These are phyloP conservation scores for Xylaria sp. DNA, from an alignment of 2,329 filamentous ascomycete genomes.

Conservation along the genomic window DNA sequence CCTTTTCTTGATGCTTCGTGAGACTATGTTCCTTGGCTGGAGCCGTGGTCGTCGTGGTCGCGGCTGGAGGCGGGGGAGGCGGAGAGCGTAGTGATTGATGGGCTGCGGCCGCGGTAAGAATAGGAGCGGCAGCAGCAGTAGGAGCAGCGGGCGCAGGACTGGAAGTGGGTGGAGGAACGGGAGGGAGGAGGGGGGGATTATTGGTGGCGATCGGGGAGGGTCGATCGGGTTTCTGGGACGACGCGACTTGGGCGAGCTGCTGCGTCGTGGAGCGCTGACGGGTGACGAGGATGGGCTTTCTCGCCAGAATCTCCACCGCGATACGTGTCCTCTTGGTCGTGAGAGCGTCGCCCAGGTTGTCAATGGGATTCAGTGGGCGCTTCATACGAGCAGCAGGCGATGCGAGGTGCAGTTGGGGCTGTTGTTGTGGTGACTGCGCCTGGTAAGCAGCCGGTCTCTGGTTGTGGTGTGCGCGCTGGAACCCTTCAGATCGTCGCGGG, in stretches of 20 bases:
- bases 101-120: slow-evolving; percentile 29
- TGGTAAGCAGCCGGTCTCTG: slow-evolving; percentile 34
- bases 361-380: slow-evolving; percentile 59
- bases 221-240: slow-evolving; percentile 40
- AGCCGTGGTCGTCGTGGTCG: slow-evolving; percentile 35
- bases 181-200: slow-evolving; percentile 32
- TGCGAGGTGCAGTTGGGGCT: slow-evolving; percentile 6
- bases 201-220: slow-evolving; percentile 40
- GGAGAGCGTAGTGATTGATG: slow-evolving; percentile 26
- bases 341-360: slow-evolving; percentile 58
- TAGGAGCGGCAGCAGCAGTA: slow-evolving; percentile 36
- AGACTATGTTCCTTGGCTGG: slow-evolving; percentile 45
- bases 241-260: slow-evolving; percentile 40
- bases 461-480: slow-evolving; percentile 41
- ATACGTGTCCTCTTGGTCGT: slow-evolving; percentile 64
- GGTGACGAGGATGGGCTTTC: slow-evolving; percentile 47
- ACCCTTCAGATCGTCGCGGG: slow-evolving; percentile 47
- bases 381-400: slow-evolving; percentile 57
- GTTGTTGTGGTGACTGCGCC: slow-evolving; percentile 23
- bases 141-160: slow-evolving; percentile 24
- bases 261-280: slow-evolving; percentile 39
- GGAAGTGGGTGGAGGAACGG: slow-evolving; percentile 39
- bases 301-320: slow-evolving; percentile 62
- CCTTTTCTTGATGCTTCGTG: slow-evolving; percentile 67
- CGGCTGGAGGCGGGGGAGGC: slow-evolving; percentile 40